Evolutionary conservation across 257 asterid genomes (phyloP).

Genomic region (Anisodus tanguticus): DNA sequence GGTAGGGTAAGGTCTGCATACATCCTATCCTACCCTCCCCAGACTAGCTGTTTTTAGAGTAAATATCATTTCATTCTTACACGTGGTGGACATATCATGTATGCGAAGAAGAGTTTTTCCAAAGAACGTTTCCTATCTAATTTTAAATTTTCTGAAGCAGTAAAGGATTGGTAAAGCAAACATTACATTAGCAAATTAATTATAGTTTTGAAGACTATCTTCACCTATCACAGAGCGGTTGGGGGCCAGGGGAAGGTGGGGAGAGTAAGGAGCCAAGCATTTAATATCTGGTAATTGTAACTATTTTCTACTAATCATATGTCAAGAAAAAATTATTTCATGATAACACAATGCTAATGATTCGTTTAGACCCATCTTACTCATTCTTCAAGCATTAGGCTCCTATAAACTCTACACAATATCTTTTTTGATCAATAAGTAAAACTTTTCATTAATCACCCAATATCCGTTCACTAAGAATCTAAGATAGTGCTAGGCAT

Average conservation of each 20-base stretch:
- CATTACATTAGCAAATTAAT: background rate
- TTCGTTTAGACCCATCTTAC: constrained; percentile 21
- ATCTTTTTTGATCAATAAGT: background rate
- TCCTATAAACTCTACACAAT: background rate
- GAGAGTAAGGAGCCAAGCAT: background rate
- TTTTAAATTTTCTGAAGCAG: background rate
- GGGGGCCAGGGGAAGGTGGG: background rate
- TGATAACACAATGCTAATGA: background rate
- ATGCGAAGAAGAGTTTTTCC: background rate
- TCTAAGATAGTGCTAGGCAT: background rate
- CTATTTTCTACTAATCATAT: constrained; percentile 2
- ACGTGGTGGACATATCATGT: constrained; percentile 13
- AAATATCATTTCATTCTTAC: background rate
- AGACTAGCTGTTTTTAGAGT: background rate
- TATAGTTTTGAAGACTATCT: background rate
- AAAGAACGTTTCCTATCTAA: background rate
- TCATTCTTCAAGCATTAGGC: constrained; percentile 5
- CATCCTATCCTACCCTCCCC: too few relatives aligned
- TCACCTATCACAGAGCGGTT: background rate
- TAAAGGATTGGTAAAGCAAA: background rate
- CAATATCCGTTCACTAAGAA: background rate
- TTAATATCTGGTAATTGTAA: background rate
- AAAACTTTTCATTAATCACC: background rate
- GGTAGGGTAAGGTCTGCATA: too few relatives aligned
- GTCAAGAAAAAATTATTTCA: background rate